phyloP scores from a whole-genome alignment of 2,329 filamentous ascomycete genomes.

The Fusarium aywerte region DNA sequence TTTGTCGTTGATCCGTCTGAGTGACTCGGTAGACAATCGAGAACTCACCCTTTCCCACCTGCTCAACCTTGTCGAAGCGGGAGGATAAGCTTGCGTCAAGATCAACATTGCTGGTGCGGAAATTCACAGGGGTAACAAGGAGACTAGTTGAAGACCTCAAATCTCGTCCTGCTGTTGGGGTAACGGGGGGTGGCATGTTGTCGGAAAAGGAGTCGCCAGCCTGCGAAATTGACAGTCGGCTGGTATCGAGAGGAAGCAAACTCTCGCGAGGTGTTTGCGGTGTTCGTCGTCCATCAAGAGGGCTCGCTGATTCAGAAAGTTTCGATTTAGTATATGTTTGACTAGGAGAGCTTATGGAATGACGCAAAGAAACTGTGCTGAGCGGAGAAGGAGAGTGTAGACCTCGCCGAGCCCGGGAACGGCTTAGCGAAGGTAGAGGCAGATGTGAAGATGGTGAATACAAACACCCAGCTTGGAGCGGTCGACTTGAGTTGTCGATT shows the following conservation, averaged over 20 bases:
- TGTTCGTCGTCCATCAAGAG: slow-evolving; percentile 68
- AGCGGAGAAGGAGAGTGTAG: slow-evolving; percentile 52
- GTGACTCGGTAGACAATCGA: slow-evolving; percentile 89
- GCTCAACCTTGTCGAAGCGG: slow-evolving; percentile 83
- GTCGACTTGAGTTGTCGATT: slow-evolving; percentile 27
- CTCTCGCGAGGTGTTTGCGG: slow-evolving; percentile 84
- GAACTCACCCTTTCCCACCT: slow-evolving; percentile 89
- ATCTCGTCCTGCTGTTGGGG: slow-evolving; percentile 75
- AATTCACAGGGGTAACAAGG: slow-evolving; percentile 76
- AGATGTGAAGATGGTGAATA: slow-evolving; percentile 49
- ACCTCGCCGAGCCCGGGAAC: slow-evolving; percentile 46
- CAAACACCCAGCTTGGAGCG: slow-evolving; percentile 49
- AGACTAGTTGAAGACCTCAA: slow-evolving; percentile 61
- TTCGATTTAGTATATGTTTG: slow-evolving; percentile 63
- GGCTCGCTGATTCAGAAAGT: slow-evolving; percentile 67
- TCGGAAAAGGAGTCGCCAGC: slow-evolving; percentile 54
- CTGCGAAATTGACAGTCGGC: slow-evolving; percentile 83
- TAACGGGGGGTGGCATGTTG: slow-evolving; percentile 71
- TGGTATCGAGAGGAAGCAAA: slow-evolving; percentile 81
- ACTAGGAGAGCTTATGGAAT: slow-evolving; percentile 46
- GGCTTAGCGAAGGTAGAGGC: slow-evolving; percentile 54
- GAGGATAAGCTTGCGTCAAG: slow-evolving; percentile 78
- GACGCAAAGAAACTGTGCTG: slow-evolving; percentile 43
- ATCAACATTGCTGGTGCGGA: slow-evolving; percentile 73
- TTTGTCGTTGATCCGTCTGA: slow-evolving; percentile 46